Evolutionary conservation across 345 rosid genomes (phyloP), one percentile per base, ranked within the genome.

Genomic region (Lumnitzera racemosa): DNA sequence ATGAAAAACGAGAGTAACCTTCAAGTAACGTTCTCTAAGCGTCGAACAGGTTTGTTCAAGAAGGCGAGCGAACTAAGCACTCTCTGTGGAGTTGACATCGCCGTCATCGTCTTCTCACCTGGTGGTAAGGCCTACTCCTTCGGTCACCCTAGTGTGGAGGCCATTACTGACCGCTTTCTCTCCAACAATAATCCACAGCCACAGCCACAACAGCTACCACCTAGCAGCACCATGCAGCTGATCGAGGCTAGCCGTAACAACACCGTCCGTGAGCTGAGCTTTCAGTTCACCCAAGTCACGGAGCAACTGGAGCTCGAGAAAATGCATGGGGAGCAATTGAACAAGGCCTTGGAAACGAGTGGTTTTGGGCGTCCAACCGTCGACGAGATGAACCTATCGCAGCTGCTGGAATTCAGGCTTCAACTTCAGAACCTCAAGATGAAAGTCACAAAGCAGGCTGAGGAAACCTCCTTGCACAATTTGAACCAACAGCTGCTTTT

Each of bases 11-110:
- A 66, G 7, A 71, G 55, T 56, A 52, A 72, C 70, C 82, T 64
- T n/a, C 72, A 68, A 46, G 84, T 84, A 13, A 81, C 89, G 14
- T 81, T 84, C 75, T 84, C 89, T 0, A 83, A 83, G 63, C 83
- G 83, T 9, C 73, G 78, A 0, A 58, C 80, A 0, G 82, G 84
- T 2, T 70, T 81, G 2, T 77, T 84, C 72, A 81, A 79, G 70
- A 84, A 84, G 57, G 87, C 84, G 0, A 84, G 76, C 24, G 86
- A 83, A 58, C 81, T 81, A 0, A 65, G 76, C 73, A 79, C 83
- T 0, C 76, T 81, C 2, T 81, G 81, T 43, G 83, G 79, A 2
- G 80, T 66, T 3, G 77, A 77, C 0, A 57, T 75, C 14, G 83
- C 70, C 0, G 47, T 81, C 36, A 57, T 79, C 15, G 87, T 79